phyloP scores from a whole-genome alignment of 2,329 filamentous ascomycete species.

The Pseudomassariella vexata region DNA sequence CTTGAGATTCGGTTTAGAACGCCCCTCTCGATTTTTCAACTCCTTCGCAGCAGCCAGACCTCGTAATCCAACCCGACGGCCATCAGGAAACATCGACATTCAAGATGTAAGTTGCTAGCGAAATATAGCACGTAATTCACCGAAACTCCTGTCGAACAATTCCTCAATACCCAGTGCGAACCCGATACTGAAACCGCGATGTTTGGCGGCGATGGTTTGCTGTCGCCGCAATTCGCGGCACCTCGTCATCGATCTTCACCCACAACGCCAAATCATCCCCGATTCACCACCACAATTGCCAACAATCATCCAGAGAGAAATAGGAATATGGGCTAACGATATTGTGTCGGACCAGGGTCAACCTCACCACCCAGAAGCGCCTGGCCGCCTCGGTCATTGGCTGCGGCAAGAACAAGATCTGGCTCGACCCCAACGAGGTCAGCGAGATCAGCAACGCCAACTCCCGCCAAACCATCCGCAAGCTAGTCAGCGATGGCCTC shows the following conservation, averaged over 20 bases:
- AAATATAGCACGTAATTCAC: no score
- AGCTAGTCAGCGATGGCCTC: slow-evolving; percentile 98
- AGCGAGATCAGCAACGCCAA: slow-evolving; percentile 99
- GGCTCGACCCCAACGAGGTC: slow-evolving; percentile 99
- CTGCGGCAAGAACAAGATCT: slow-evolving; percentile 99
- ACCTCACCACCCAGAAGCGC: slow-evolving; percentile 99
- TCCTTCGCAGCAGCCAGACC: no score
- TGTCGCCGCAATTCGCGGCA: no score
- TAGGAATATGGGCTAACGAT: no score
- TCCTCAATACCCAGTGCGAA: not conserved
- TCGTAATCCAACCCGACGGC: no score
- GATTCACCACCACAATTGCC: not conserved
- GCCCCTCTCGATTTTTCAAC: slow-evolving; percentile 8
- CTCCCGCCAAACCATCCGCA: slow-evolving; percentile 99
- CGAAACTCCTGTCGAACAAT: not conserved
- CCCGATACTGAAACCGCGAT: no score
- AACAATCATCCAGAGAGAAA: not conserved
- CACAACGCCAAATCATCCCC: not conserved
- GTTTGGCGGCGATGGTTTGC: no score
- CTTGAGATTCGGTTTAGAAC: no score
- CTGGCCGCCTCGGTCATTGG: slow-evolving; percentile 97
- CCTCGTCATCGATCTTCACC: slow-evolving; percentile 1
- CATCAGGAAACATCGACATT: slow-evolving; percentile 3
- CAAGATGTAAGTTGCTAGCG: slow-evolving; percentile 9
- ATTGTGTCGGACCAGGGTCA: no score